Evolutionary conservation across 208 protist species (phyloP).

Genomic region (Naegleria gruberi): DNA sequence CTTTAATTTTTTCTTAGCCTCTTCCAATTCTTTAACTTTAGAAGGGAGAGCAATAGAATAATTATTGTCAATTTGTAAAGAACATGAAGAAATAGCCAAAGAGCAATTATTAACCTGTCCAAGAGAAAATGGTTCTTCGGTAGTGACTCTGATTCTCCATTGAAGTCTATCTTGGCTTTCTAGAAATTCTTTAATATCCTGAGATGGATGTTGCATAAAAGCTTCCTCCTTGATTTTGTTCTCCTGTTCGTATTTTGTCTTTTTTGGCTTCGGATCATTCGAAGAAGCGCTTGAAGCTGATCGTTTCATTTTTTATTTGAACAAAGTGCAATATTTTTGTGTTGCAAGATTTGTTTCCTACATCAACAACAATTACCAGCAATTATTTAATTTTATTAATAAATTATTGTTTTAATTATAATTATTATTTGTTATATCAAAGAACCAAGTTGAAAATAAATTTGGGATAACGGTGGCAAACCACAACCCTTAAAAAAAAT

Average conservation of each 20-base stretch:
- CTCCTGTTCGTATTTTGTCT: neutral
- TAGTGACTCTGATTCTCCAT: neutral
- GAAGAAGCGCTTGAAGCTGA: no score
- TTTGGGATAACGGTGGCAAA: no score
- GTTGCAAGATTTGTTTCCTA: no score
- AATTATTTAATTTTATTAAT: no score
- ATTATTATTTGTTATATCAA: no score
- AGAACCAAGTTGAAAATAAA: no score
- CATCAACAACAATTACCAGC: no score
- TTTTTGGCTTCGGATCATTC: no score
- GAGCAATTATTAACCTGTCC: neutral
- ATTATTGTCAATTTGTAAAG: neutral
- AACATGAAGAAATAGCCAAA: neutral
- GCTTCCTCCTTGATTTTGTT: neutral
- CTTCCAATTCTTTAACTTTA: neutral
- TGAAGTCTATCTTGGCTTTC: neutral
- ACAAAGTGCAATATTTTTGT: no score
- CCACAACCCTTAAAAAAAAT: no score
- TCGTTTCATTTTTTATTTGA: no score
- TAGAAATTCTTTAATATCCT: conserved; percentile 7
- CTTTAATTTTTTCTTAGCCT: neutral
- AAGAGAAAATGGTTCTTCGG: neutral
- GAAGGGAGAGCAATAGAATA: neutral
- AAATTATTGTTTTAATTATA: no score
- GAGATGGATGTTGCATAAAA: neutral